These are phyloP conservation scores for Sarcocystis neurona DNA, from an alignment of 169 alveolate species.

Conservation along the genomic window DNA sequence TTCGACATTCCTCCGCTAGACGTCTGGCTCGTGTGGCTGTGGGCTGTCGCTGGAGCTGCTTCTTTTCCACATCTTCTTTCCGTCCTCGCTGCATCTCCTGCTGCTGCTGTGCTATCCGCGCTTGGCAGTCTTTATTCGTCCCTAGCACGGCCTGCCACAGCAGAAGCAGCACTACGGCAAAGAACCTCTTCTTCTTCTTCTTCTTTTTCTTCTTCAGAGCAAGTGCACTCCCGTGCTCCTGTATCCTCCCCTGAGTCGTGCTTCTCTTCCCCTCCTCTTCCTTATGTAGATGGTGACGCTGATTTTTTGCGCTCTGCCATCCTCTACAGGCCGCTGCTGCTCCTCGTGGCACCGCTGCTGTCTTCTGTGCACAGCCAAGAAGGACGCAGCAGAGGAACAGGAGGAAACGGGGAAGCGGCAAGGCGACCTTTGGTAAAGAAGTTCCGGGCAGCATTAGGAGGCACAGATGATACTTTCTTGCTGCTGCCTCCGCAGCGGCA, in stretches of 20 bases:
- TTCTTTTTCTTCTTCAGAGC: neutral
- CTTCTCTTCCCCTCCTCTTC: too few relatives aligned
- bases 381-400: too few relatives aligned
- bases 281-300: neutral
- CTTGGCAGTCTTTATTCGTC: neutral
- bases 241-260: too few relatives aligned
- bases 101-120: neutral
- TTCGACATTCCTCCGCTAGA: neutral
- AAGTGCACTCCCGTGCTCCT: too few relatives aligned
- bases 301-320: neutral
- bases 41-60: neutral
- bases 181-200: neutral
- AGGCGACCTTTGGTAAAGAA: too few relatives aligned
- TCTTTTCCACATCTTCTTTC: neutral
- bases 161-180: neutral
- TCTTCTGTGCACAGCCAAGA: neutral
- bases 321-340: neutral
- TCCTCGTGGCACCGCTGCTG: neutral
- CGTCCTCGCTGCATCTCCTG: neutral
- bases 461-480: too few relatives aligned
- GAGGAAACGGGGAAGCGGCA: too few relatives aligned
- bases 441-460: too few relatives aligned
- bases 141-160: neutral
- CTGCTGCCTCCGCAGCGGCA: too few relatives aligned
- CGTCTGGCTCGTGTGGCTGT: conserved; percentile 26